phyloP scores from a whole-genome alignment of 2,329 filamentous ascomycete species.

The Nothophoma quercina region DNA sequence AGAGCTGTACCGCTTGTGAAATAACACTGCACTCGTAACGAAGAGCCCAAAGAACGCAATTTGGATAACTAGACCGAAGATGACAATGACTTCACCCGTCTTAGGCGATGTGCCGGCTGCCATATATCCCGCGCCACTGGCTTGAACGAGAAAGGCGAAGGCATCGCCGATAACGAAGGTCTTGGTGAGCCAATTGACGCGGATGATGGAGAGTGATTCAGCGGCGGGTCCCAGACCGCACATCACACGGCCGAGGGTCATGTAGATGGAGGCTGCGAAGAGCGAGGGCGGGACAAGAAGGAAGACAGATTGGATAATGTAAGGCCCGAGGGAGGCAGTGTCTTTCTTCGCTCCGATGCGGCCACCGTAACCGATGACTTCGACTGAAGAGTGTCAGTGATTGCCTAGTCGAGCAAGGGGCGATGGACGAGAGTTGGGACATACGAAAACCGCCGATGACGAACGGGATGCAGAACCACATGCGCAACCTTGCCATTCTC shows the following conservation, averaged over 20 bases:
- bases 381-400: no score
- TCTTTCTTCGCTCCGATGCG: slow-evolving; percentile 44
- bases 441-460: slow-evolving; percentile 59
- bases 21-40: no score
- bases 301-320: slow-evolving; percentile 53
- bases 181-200: slow-evolving; percentile 51
- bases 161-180: slow-evolving; percentile 56
- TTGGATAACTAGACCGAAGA: slow-evolving; percentile 58
- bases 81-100: slow-evolving; percentile 52
- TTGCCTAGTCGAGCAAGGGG: no score
- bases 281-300: slow-evolving; percentile 56
- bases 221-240: slow-evolving; percentile 45
- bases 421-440: slow-evolving; percentile 18
- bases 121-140: slow-evolving; percentile 41
- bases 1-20: neutral
- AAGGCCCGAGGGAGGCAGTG: slow-evolving; percentile 46
- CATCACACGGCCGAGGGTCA: slow-evolving; percentile 56
- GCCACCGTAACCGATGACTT: slow-evolving; percentile 59
- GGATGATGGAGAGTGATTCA: slow-evolving; percentile 49
- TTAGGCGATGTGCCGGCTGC: neutral
- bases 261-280: slow-evolving; percentile 58
- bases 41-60: slow-evolving; percentile 59
- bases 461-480: slow-evolving; percentile 61
- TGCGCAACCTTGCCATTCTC: slow-evolving; percentile 50
- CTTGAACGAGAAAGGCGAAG: slow-evolving; percentile 54